A percentile compares a stretch with the other conserved stretches of the same genome.
phyloP scores from a whole-genome alignment of 257 asterid species.

The Nicotiana knightiana region DNA sequence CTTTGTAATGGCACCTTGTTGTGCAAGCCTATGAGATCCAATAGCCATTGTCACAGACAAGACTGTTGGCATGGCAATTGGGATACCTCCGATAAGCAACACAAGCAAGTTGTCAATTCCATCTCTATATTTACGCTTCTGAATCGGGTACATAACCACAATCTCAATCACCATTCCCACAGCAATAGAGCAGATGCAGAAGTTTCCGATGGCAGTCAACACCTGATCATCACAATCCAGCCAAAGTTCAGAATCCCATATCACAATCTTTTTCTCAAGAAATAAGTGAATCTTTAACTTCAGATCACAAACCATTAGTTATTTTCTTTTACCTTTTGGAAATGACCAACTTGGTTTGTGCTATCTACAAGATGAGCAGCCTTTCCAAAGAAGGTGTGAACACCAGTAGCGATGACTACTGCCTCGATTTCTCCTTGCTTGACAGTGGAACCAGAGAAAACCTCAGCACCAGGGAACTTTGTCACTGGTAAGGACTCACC shows the following conservation, averaged over 20 bases:
- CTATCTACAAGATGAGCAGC: constrained; percentile 96
- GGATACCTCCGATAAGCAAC: constrained; percentile 87
- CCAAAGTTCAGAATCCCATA: background rate
- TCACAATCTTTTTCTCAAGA: background rate
- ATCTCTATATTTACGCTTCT: constrained; percentile 55
- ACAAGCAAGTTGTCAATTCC: constrained; percentile 87
- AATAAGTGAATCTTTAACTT: background rate
- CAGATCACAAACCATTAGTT: background rate
- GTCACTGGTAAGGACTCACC: constrained; percentile 89
- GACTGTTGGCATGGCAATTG: constrained; percentile 95
- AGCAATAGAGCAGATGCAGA: constrained; percentile 82
- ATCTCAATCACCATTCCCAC: constrained; percentile 76
- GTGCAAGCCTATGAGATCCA: constrained; percentile 83
- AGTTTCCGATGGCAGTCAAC: constrained; percentile 83
- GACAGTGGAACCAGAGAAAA: constrained; percentile 89
- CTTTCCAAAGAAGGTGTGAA: constrained; percentile 93
- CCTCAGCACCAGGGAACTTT: constrained; percentile 65
- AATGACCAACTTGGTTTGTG: constrained; percentile 92
- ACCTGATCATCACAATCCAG: constrained; percentile 34
- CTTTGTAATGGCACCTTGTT: constrained; percentile 95
- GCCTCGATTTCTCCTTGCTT: constrained; percentile 95
- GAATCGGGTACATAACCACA: constrained; percentile 79
- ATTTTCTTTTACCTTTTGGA: constrained; percentile 54
- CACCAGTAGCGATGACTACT: constrained; percentile 86
- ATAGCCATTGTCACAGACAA: constrained; percentile 95